phyloP scores from a whole-genome alignment of 2,329 filamentous ascomycete species.

The Colletotrichum gloeosporioides region DNA sequence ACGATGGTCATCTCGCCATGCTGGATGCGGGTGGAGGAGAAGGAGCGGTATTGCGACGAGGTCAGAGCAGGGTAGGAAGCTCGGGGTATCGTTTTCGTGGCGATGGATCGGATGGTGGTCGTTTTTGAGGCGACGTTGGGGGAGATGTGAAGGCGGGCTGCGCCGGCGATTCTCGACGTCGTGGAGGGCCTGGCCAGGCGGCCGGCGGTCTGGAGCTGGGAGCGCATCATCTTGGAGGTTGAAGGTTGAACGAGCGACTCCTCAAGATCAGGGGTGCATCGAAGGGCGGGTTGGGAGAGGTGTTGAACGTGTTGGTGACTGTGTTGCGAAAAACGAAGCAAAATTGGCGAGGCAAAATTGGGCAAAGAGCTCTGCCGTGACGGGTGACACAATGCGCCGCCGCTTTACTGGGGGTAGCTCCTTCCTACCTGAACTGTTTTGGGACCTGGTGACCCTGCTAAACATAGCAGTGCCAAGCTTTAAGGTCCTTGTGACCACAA shows the following conservation, averaged over 20 bases:
- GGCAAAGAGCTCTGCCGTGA: not conserved
- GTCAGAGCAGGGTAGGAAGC: not conserved
- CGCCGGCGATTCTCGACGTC: conserved; percentile 2
- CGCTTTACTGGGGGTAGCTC: not conserved
- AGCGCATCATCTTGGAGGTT: conserved; percentile 11
- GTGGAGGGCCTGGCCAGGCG: conserved; percentile 11
- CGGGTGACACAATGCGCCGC: conserved; percentile 7
- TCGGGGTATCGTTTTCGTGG: not conserved
- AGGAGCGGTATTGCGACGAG: conserved; percentile 17
- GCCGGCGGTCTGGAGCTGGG: conserved; percentile 15
- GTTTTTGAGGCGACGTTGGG: conserved; percentile 11
- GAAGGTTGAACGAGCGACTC: not conserved
- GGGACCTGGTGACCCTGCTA: not conserved
- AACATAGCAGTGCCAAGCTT: not conserved
- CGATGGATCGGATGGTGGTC: not conserved
- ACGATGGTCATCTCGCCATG: conserved; percentile 25
- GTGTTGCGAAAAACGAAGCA: not conserved
- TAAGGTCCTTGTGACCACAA: not conserved
- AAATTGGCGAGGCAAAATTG: conserved; percentile 11
- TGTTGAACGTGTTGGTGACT: not conserved
- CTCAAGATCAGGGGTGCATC: not conserved
- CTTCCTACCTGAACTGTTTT: not conserved
- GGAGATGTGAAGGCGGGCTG: not conserved
- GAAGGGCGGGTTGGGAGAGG: not conserved
- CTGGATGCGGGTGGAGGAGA: conserved; percentile 16